Evolutionary conservation across 495 filamentous ascomycete species (phyloP).

Genomic region (Poronia punctata): DNA sequence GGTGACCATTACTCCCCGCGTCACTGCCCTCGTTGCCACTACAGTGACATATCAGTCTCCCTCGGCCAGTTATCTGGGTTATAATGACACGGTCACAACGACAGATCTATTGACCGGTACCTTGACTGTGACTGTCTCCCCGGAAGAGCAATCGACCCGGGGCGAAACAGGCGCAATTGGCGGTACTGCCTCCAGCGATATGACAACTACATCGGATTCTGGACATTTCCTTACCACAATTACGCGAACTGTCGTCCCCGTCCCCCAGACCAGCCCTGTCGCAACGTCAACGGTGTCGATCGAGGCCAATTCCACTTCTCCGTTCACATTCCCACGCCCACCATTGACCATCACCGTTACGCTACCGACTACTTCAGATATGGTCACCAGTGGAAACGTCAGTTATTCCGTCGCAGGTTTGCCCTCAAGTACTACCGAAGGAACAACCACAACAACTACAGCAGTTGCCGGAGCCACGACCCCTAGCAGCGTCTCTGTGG

Average conservation of each 20-base stretch:
- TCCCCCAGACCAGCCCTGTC: neutral
- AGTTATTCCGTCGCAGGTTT: neutral
- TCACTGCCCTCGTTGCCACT: conserved; percentile 6
- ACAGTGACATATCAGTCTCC: neutral
- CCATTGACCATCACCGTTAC: neutral
- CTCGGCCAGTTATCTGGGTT: neutral
- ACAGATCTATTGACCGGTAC: neutral
- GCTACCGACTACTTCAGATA: neutral
- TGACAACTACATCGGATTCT: conserved; percentile 4
- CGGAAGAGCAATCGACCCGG: conserved; percentile 6
- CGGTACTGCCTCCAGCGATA: conserved; percentile 1
- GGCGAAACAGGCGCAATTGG: conserved; percentile 10
- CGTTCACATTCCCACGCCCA: conserved; percentile 1
- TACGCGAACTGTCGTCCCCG: conserved; percentile 15
- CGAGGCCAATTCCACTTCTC: conserved; percentile 1
- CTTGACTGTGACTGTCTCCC: conserved; percentile 12
- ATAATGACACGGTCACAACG: neutral
- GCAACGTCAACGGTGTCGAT: conserved; percentile 1
- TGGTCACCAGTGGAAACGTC: neutral
- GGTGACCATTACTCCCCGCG: conserved; percentile 6
- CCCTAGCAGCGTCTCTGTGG: neutral
- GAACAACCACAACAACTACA: conserved; percentile 6
- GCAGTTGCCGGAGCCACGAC: neutral
- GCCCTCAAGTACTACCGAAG: conserved; percentile 1
- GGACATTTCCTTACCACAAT: conserved; percentile 14